Conservation (phyloP, 148 eudicot genomes). For the Arbutus unedo region DNA sequence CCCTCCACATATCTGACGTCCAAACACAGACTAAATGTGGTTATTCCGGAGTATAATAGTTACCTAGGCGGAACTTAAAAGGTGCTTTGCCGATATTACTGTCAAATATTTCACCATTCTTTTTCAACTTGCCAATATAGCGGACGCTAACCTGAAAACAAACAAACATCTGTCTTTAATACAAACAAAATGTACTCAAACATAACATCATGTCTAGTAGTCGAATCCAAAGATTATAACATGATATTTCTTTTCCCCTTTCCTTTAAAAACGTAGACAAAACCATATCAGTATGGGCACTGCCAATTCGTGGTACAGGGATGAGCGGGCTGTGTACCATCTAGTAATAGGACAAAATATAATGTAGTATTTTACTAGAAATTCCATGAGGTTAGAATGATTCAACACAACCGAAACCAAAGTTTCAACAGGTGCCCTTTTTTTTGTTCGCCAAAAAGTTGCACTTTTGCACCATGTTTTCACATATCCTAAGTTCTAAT, state of each 20-base stretch:
- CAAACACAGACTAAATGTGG: background rate
- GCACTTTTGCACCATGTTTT: background rate
- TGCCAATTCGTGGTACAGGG: background rate
- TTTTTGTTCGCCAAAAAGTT: background rate
- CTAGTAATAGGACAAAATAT: background rate
- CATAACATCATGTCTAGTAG: background rate
- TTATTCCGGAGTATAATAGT: background rate
- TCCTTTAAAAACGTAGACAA: background rate
- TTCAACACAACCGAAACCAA: background rate
- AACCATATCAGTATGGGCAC: background rate
- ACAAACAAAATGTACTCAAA: background rate
- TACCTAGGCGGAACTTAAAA: slow-evolving; percentile 85
- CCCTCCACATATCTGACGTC: background rate
- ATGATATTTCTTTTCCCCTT: background rate
- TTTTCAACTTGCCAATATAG: slow-evolving; percentile 82
- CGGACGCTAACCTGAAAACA: slow-evolving; percentile 63
- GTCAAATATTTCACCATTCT: slow-evolving; percentile 71
- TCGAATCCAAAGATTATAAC: background rate
- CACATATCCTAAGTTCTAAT: background rate
- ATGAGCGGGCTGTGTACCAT: background rate
- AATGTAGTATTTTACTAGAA: background rate
- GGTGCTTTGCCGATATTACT: slow-evolving; percentile 70
- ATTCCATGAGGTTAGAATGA: background rate
- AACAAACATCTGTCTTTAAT: background rate
- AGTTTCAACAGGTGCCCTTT: background rate